Evolutionary conservation across 2,329 filamentous ascomycete species (phyloP).

Genomic region (Dothideomycetes sp.): DNA sequence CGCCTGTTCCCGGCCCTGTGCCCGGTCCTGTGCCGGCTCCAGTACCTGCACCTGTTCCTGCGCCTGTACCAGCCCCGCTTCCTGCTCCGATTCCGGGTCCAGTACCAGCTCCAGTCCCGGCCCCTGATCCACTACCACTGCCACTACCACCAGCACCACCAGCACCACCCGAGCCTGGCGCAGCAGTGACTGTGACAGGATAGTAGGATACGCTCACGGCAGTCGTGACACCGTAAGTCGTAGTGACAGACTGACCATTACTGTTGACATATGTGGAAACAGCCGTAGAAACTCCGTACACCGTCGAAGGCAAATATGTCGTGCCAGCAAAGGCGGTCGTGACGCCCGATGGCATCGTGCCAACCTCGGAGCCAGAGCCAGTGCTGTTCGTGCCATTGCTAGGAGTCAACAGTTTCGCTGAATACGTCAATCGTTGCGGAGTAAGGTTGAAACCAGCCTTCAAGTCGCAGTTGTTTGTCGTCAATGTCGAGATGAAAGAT

Average conservation of each 20-base stretch:
- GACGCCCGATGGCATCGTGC: conserved; percentile 2
- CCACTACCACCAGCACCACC: neutral
- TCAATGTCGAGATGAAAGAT: conserved; percentile 12
- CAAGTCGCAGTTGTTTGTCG: conserved; percentile 16
- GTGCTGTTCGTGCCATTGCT: conserved; percentile 10
- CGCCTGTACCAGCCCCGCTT: conserved; percentile 5
- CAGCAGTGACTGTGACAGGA: conserved; percentile 8
- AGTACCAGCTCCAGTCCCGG: conserved; percentile 5
- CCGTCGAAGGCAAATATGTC: conserved; percentile 13
- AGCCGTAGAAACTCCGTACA: conserved; percentile 15
- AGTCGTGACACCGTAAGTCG: conserved; percentile 18
- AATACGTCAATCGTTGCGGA: conserved; percentile 8
- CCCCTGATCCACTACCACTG: conserved; percentile 8
- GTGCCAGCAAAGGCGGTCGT: conserved; percentile 1
- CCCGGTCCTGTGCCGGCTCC: conserved; percentile 10
- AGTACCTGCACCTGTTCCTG: conserved; percentile 9
- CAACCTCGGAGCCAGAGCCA: conserved; percentile 10
- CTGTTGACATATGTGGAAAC: conserved; percentile 14
- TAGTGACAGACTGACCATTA: conserved; percentile 15
- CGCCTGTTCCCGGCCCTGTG: conserved; percentile 8
- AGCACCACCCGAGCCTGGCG: no score
- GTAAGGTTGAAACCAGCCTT: conserved; percentile 10
- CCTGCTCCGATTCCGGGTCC: conserved; percentile 7
- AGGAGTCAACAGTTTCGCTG: conserved; percentile 13
- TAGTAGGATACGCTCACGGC: conserved; percentile 14